Conservation (phyloP, 2,329 filamentous ascomycete species). For the Trichoderma koningiopsis region DNA sequence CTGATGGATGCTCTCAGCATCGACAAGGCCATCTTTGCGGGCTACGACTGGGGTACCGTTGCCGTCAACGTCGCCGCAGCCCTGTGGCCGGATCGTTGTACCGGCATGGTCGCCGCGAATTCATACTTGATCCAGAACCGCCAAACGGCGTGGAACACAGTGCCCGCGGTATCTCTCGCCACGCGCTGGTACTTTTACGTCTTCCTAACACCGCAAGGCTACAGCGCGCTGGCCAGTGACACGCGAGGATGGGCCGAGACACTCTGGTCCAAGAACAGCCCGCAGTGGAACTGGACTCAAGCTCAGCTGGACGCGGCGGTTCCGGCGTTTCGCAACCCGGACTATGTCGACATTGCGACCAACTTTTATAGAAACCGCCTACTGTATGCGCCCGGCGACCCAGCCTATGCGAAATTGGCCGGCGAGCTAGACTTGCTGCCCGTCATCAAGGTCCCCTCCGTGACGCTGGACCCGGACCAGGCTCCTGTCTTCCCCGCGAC, state of each 20-base stretch:
- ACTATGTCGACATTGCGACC: conserved; percentile 48
- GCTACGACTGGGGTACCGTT: conserved; percentile 36
- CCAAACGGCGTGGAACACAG: conserved; percentile 28
- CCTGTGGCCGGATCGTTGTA: conserved; percentile 34
- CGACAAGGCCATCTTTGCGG: conserved; percentile 33
- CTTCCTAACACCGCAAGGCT: conserved; percentile 33
- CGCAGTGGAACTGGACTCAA: conserved; percentile 31
- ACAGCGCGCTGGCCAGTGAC: conserved; percentile 28
- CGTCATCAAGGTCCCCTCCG: conserved; percentile 22
- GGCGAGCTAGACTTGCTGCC: conserved; percentile 25
- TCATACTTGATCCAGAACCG: conserved; percentile 27
- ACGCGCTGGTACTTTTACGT: conserved; percentile 35
- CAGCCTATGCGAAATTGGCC: conserved; percentile 10
- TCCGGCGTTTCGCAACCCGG: conserved; percentile 24
- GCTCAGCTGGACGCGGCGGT: conserved; percentile 30
- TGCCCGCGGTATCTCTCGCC: conserved; percentile 29
- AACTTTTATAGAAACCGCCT: conserved; percentile 42
- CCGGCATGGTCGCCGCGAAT: conserved; percentile 33
- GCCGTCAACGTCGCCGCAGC: conserved; percentile 33
- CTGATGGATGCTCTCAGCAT: conserved; percentile 33
- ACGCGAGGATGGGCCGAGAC: conserved; percentile 29
- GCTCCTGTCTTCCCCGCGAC: conserved; percentile 26
- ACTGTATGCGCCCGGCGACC: conserved; percentile 33
- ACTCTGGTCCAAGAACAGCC: conserved; percentile 33
- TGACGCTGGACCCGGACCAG: conserved; percentile 24